phyloP scores from a whole-genome alignment of 129 eudicot genomes.

The Daucus carota region DNA sequence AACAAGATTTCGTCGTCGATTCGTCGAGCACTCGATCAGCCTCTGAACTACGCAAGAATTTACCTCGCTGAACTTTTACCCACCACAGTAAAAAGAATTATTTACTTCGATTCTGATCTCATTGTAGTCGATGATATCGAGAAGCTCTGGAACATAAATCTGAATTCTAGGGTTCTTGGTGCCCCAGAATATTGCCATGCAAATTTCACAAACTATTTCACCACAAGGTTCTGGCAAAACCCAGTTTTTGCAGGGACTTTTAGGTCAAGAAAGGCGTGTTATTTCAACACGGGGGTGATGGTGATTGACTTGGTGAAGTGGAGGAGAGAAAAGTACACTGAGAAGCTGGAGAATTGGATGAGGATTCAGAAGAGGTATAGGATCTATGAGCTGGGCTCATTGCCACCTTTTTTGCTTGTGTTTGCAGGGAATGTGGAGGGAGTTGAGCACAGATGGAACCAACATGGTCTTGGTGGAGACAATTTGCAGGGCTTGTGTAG shows the following conservation, averaged over 20 bases:
- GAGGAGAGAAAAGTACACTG: slow-evolving; percentile 41
- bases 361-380: slow-evolving; percentile 56
- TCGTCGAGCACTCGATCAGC: slow-evolving; percentile 91
- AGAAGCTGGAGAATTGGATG: slow-evolving; percentile 75
- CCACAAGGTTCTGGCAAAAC: slow-evolving; percentile 54
- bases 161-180: slow-evolving; percentile 52
- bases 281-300: slow-evolving; percentile 93
- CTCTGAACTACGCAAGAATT: slow-evolving; percentile 80
- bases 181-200: slow-evolving; percentile 94
- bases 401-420: slow-evolving; percentile 72
- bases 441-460: slow-evolving; percentile 91
- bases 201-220: slow-evolving; percentile 74
- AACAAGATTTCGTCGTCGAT: slow-evolving; percentile 76
- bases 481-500: slow-evolving; percentile 63
- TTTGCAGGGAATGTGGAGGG: slow-evolving; percentile 66
- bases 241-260: slow-evolving; percentile 32
- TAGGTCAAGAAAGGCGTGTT: slow-evolving; percentile 39
- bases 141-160: slow-evolving; percentile 51
- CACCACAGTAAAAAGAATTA: slow-evolving; percentile 45
- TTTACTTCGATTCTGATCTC: slow-evolving; percentile 88
- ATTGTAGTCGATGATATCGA: slow-evolving; percentile 70
- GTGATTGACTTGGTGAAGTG: slow-evolving; percentile 62
- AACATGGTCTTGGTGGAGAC: slow-evolving; percentile 76
- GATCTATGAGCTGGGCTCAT: slow-evolving; percentile 62
- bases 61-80: slow-evolving; percentile 83